These are phyloP conservation scores for Bremia lactucae DNA, from an alignment of 352 stramenopile species.

Conservation along the genomic window DNA sequence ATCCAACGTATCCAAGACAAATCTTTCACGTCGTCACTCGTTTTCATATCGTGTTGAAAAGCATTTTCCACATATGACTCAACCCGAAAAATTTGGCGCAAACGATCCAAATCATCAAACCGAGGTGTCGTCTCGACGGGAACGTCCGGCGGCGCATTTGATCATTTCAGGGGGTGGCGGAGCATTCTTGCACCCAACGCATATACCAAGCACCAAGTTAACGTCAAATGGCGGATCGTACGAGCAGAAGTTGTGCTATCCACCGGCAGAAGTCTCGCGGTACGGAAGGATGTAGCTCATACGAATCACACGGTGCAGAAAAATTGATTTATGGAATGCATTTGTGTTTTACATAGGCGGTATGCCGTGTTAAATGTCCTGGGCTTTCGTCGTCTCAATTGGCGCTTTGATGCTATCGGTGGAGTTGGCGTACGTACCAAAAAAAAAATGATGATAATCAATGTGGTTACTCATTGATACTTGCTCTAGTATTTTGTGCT, in stretches of 20 bases:
- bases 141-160: constrained; percentile 43
- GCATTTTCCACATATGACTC: constrained; percentile 72
- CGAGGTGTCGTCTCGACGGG: constrained; percentile 1
- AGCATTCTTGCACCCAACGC: constrained; percentile 85
- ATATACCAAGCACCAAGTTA: constrained; percentile 53
- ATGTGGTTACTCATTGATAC: too few species aligned
- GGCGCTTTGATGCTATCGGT: constrained; percentile 88
- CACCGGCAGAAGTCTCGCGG: constrained; percentile 62
- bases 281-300: constrained; percentile 18
- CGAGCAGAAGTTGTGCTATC: constrained; percentile 73
- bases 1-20: constrained; percentile 8
- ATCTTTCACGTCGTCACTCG: constrained; percentile 21
- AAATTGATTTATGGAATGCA: not conserved
- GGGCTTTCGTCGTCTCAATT: constrained; percentile 88
- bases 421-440: constrained; percentile 53
- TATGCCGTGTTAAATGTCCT: constrained; percentile 79
- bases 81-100: constrained; percentile 7
- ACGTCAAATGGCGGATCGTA: constrained; percentile 66
- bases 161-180: constrained; percentile 87
- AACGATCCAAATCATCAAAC: too few species aligned
- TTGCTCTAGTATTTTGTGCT: constrained; percentile 82
- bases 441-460: too few species aligned
- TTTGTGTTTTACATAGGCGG: constrained; percentile 27
- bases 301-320: too few species aligned
- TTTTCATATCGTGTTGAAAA: constrained; percentile 31